These are phyloP conservation scores for Ogataea pignaliae DNA, from an alignment of 805 yeast genomes.

Conservation along the genomic window DNA sequence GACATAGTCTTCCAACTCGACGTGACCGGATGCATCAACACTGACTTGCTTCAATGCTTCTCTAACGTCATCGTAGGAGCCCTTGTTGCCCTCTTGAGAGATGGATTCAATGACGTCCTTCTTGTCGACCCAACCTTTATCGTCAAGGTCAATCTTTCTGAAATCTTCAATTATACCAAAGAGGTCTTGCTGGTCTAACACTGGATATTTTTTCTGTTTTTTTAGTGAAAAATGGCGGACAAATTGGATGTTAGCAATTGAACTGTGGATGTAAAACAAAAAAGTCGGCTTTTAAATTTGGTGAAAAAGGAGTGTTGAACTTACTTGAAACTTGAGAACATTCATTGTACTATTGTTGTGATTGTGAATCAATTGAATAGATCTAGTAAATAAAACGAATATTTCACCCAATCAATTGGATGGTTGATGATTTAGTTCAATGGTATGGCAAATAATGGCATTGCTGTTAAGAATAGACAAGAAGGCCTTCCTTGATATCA, in stretches of 20 bases:
- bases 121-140: slow-evolving; percentile 92
- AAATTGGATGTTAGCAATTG: too few species aligned
- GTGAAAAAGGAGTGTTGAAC: slow-evolving; percentile 18
- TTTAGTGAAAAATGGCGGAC: neutral
- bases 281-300: too few species aligned
- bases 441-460: too few species aligned
- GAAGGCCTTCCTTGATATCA: too few species aligned
- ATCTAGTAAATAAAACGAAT: neutral
- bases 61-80: slow-evolving; percentile 87
- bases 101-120: slow-evolving; percentile 83
- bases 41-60: slow-evolving; percentile 86
- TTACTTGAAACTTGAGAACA: slow-evolving; percentile 57
- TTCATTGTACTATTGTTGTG: slow-evolving; percentile 39
- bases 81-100: slow-evolving; percentile 64
- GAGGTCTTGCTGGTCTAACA: slow-evolving; percentile 78
- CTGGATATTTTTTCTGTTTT: slow-evolving; percentile 76
- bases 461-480: too few species aligned
- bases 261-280: neutral
- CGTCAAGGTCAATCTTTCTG: slow-evolving; percentile 81
- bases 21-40: slow-evolving; percentile 96
- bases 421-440: neutral
- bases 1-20: slow-evolving; percentile 92
- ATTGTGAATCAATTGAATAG: too few species aligned
- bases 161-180: slow-evolving; percentile 84
- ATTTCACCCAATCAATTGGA: neutral